phyloP scores from a whole-genome alignment of 805 yeast genomes.

The Myxozyma monticola region DNA sequence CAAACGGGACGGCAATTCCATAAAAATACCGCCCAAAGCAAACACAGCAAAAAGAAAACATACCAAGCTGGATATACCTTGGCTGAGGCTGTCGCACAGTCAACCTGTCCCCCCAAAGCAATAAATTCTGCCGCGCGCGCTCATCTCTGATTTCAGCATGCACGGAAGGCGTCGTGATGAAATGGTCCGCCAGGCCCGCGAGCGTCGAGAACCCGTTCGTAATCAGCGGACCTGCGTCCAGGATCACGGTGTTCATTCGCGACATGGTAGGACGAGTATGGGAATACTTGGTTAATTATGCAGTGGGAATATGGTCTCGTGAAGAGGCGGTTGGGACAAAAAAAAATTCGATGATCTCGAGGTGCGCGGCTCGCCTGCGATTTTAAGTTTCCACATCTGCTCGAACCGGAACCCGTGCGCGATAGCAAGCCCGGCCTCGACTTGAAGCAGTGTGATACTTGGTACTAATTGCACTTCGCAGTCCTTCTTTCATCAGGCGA shows the following conservation, averaged over 20 bases:
- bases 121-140: constrained; percentile 71
- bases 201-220: constrained; percentile 77
- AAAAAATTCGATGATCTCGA: no score
- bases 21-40: not conserved
- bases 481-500: no score
- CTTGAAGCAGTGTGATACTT: no score
- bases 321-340: no score
- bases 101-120: constrained; percentile 75
- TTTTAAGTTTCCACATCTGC: no score
- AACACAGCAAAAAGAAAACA: not conserved
- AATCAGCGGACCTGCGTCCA: constrained; percentile 95
- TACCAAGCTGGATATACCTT: constrained; percentile 51
- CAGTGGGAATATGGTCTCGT: no score
- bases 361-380: no score
- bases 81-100: constrained; percentile 71
- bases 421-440: no score
- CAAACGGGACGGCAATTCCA: constrained; percentile 19
- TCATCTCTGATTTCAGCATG: constrained; percentile 84
- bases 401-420: no score
- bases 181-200: constrained; percentile 65
- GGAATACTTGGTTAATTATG: not conserved
- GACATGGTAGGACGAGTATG: no score
- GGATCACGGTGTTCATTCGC: constrained; percentile 47
- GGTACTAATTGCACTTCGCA: no score
- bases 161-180: constrained; percentile 91